These are phyloP conservation scores for Dovyalis caffra DNA, from an alignment of 345 rosid species.

Conservation along the genomic window DNA sequence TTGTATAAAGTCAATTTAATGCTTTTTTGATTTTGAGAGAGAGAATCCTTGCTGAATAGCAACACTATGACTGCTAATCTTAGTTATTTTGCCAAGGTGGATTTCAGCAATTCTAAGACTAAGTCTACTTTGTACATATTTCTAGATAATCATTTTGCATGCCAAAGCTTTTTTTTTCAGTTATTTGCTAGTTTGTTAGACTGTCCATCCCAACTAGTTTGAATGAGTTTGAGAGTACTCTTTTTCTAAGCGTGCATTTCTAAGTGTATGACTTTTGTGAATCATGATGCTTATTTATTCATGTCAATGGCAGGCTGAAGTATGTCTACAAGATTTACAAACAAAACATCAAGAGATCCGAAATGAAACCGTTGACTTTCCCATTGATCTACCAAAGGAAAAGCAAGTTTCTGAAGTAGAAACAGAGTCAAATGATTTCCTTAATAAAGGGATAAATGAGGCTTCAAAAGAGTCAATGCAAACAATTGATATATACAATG, in stretches of 20 bases:
- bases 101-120: neutral
- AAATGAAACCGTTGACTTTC: slow-evolving; percentile 27
- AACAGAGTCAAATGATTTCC: slow-evolving; percentile 23
- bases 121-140: neutral
- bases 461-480: slow-evolving; percentile 43
- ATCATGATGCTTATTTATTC: neutral
- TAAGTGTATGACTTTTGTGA: neutral
- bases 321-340: slow-evolving; percentile 35
- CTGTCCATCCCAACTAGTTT: neutral
- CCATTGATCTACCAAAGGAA: slow-evolving; percentile 26
- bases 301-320: slow-evolving; percentile 49
- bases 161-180: neutral
- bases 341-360: slow-evolving; percentile 35
- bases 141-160: neutral
- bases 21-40: neutral
- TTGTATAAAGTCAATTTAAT: neutral
- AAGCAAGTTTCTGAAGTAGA: slow-evolving; percentile 31
- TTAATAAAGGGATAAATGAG: slow-evolving; percentile 28
- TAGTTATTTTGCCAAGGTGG: neutral
- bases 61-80: too few species aligned
- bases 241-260: too few species aligned
- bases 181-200: neutral
- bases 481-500: slow-evolving; percentile 38
- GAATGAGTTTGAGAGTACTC: neutral
- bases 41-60: too few species aligned